A percentile compares a stretch with the other conserved stretches of the same genome.
Evolutionary conservation across 2,329 filamentous ascomycete species (phyloP).

Genomic region (Falciphora oryzae): DNA sequence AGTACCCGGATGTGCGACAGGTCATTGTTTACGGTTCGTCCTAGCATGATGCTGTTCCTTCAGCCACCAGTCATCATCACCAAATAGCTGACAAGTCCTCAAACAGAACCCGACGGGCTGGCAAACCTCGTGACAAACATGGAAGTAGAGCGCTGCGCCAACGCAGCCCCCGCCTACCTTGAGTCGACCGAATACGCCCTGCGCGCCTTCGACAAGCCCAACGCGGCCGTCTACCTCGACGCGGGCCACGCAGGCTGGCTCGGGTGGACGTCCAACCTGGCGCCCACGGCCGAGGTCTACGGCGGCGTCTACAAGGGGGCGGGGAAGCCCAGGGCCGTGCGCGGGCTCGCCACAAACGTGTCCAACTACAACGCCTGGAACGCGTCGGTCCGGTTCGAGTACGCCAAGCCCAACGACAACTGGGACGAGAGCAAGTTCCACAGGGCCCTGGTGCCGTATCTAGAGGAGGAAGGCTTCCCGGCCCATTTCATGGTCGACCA

Average conservation of each 20-base stretch:
- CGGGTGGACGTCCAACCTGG: background rate
- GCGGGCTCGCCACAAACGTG: conserved; percentile 23
- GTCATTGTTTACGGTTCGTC: background rate
- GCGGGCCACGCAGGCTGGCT: background rate
- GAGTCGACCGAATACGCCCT: background rate
- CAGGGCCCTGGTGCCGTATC: background rate
- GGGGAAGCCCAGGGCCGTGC: background rate
- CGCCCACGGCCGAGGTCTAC: background rate
- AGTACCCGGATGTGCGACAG: conserved; percentile 1
- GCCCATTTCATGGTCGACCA: background rate
- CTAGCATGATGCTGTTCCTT: too few species aligned
- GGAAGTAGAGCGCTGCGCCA: conserved; percentile 8
- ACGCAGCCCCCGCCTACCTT: background rate
- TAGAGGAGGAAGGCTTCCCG: background rate
- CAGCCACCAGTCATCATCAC: too few species aligned
- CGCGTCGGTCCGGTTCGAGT: background rate
- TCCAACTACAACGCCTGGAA: conserved; percentile 26
- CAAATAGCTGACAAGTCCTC: background rate
- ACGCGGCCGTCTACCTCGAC: background rate
- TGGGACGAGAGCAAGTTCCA: background rate
- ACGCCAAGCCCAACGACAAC: background rate
- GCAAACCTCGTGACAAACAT: conserved; percentile 10
- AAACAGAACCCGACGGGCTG: background rate
- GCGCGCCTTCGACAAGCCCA: background rate
- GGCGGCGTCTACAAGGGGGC: background rate